Percentiles rank a stretch among this genome's conserved stretches.
Evolutionary conservation across 345 rosid species (phyloP).

Genomic region (Odontarrhena argentea): DNA sequence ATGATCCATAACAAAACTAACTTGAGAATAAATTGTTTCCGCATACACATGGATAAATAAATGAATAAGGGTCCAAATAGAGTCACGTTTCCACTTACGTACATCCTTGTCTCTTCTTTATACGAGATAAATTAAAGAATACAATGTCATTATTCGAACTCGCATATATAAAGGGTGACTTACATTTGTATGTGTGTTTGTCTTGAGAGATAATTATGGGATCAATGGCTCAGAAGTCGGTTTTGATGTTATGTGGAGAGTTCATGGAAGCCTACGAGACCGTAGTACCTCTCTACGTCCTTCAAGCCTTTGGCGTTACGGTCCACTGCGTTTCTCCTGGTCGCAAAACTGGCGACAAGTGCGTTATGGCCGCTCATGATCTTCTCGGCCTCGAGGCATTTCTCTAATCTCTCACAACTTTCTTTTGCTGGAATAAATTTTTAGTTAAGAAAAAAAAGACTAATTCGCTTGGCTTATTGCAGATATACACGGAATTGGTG

Average conservation of each 20-base stretch:
- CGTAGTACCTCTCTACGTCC: slow-evolving; percentile 46
- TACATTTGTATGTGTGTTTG: not conserved
- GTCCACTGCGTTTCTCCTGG: slow-evolving; percentile 57
- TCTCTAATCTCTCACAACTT: slow-evolving; percentile 13
- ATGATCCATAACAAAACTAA: not conserved
- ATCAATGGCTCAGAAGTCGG: slow-evolving; percentile 47
- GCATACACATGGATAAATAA: not conserved
- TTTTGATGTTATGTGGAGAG: slow-evolving; percentile 55
- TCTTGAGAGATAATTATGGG: slow-evolving; percentile 33
- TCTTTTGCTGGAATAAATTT: not conserved
- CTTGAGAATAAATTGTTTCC: not conserved
- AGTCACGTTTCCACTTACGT: slow-evolving; percentile 13
- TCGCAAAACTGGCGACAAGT: slow-evolving; percentile 48
- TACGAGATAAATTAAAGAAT: not conserved
- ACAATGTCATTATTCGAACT: slow-evolving; percentile 6
- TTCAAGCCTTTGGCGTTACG: slow-evolving; percentile 52
- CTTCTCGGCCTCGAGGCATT: slow-evolving; percentile 54
- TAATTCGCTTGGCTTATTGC: not conserved
- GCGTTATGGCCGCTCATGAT: slow-evolving; percentile 55
- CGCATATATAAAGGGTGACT: not conserved
- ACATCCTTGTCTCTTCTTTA: not conserved
- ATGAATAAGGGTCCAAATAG: not conserved
- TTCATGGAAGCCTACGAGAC: slow-evolving; percentile 63
- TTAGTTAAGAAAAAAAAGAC: not conserved
- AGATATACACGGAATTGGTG: slow-evolving; percentile 51